Base-by-base conservation (phyloP, 768 basidiomycete genomes). In the Rhizopogon vinicolor region DNA sequence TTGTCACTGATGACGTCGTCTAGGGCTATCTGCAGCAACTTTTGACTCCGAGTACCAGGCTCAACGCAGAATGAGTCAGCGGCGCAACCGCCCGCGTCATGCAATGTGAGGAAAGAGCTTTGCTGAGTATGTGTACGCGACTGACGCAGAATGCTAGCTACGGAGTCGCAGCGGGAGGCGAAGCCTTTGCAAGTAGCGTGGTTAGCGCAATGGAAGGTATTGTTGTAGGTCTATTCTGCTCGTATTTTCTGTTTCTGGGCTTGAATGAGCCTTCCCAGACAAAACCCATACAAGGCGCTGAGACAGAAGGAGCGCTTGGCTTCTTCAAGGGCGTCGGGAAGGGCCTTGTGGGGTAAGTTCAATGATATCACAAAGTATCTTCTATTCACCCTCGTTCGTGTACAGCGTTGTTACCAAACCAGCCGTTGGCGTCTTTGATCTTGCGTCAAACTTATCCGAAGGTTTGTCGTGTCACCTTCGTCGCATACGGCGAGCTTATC, bases 311-410 rank as follows among this genome's bases (percentile, higher is more conserved):
- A 12, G 95, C 96, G 0, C 74, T 91, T 28, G 97, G 97, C 3
- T 99, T 99, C 74, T 93, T 98, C 79, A 98, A 97, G 71, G 97
- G 97, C 10, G 84, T 99, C 31, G 97, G 97, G 25, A 96, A 94
- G 70, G 94, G 97, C 18, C 76, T 98, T 46, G 93, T 97, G 52
- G 97, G 97, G 92, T 95, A 69, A 60, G 42, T 29, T 37, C 39
- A 40, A 33, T 22, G 37, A 39, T 35, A 51, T 40, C 43, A 46
- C 53, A 10, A 44, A 41, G 25, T 14, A 37, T 22, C 44, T 55
- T 7, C 60, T 31, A 16, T 22, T 16, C 35, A 49, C 16, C 25
- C 48, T 49, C 35, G 19, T 49, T 22, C 25, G 40, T 52, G 9
- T 41, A 13, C 63, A 94, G 94, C 14, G 89, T 84, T 37, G 87